Base-by-base conservation (phyloP, 1,284 basidiomycete genomes). In the Tilletia caries region DNA sequence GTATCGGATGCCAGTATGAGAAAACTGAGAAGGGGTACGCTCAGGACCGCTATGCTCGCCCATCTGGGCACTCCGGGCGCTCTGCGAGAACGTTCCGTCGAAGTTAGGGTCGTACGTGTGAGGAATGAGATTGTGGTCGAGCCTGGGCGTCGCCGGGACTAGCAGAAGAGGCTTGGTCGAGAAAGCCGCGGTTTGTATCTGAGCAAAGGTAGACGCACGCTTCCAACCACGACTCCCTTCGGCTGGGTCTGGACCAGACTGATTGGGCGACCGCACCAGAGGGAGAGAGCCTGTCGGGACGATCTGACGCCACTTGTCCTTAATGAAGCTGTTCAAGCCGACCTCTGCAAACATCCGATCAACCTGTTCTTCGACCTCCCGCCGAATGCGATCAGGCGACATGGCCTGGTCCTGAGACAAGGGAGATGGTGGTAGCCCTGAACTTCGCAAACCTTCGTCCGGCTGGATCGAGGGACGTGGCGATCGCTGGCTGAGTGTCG, bases 311-410 rank as follows among this genome's bases (percentile, higher is more conserved):
- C 58, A 62, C 18, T 29, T 29, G 58, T 33, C 32, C 32, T 62
- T 62, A 29, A 62, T 33, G 1, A 62, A 13, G 18, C n/a, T 62
- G 32, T 23, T 29, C 20, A 62, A 29, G 27, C 58, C 58, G 18
- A 62, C 58, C 58, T 62, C 58, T 8, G 58, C 32, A 15, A 62
- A 62, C 58, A 62, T 62, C 10, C 58, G 58, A 34, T 62, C 58
- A 15, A 62, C 58, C 33, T 62, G 29, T 20, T 62, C 58, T 62
- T 62, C 58, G 32, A 34, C 58, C 58, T 62, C 58, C 23, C 20
- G 48, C 18, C 48, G 48, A 8, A 50, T 50, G 20, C 48, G 48
- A 25, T 50, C 48, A 25, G 48, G 48, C 18, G 58, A 29, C 12
- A 33, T n/a, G 13, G 15, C 20, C 12, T 6, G 18, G 58, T 34